phyloP scores from a whole-genome alignment of 1,139 yeast species.

The Sugiyamaella novakii region DNA sequence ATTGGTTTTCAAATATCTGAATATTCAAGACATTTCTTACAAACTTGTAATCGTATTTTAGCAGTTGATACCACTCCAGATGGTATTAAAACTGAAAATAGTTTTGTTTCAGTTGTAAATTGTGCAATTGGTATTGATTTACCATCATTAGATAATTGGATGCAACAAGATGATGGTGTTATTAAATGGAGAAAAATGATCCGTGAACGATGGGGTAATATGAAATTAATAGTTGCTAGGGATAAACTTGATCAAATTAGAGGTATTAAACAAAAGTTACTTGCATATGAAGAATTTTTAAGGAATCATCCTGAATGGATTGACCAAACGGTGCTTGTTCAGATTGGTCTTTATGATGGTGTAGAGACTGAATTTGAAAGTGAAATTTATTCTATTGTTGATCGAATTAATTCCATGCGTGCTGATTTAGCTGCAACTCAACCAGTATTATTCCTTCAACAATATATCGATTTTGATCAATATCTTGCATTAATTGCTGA shows the following conservation, averaged over 20 bases:
- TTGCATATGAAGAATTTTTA: slow-evolving; percentile 83
- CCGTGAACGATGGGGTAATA: slow-evolving; percentile 73
- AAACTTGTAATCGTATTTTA: slow-evolving; percentile 81
- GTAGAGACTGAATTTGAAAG: slow-evolving; percentile 57
- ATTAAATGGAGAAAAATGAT: slow-evolving; percentile 69
- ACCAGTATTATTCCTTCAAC: slow-evolving; percentile 85
- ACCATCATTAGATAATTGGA: slow-evolving; percentile 50
- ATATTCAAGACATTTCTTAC: slow-evolving; percentile 89
- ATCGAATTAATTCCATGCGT: slow-evolving; percentile 79
- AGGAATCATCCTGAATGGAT: slow-evolving; percentile 69
- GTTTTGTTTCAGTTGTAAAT: slow-evolving; percentile 64
- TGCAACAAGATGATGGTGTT: slow-evolving; percentile 57
- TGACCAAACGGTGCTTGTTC: slow-evolving; percentile 72
- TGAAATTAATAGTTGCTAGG: slow-evolving; percentile 75
- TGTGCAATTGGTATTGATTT: slow-evolving; percentile 91
- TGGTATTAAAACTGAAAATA: slow-evolving; percentile 63
- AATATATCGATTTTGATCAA: slow-evolving; percentile 86
- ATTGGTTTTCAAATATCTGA: slow-evolving; percentile 91
- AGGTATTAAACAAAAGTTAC: slow-evolving; percentile 83
- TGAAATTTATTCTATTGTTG: slow-evolving; percentile 75
- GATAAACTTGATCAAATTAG: slow-evolving; percentile 87
- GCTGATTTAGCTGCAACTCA: slow-evolving; percentile 58
- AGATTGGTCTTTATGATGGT: slow-evolving; percentile 60
- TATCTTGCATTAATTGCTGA: slow-evolving; percentile 83
- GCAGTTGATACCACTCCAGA: slow-evolving; percentile 79